Evolutionary conservation across 1,284 basidiomycete genomes (phyloP).

Genomic region (Macrocystidia cucumis): DNA sequence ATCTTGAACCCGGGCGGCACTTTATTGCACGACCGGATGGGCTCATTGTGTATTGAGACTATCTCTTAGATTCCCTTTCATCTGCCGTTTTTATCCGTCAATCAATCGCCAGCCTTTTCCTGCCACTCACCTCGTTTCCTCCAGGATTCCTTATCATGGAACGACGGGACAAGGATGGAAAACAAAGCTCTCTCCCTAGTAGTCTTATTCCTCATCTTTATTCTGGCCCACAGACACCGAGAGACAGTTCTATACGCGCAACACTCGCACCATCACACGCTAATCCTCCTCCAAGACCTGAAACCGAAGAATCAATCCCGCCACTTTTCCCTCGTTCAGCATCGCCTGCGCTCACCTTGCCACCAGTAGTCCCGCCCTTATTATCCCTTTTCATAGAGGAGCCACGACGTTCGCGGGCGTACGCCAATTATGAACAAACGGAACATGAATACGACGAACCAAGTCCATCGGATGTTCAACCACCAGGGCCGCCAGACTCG

Average conservation of each 20-base stretch:
- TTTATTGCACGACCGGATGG: slow-evolving; percentile 20
- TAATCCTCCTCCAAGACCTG: no score
- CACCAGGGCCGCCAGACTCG: no score
- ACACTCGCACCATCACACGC: no score
- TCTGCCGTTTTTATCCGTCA: slow-evolving; percentile 11
- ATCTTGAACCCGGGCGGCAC: slow-evolving; percentile 16
- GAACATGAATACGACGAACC: no score
- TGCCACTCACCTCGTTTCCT: slow-evolving; percentile 4
- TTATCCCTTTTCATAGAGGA: no score
- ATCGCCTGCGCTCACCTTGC: no score
- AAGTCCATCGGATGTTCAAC: no score
- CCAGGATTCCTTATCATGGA: slow-evolving; percentile 20
- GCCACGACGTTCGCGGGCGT: not conserved
- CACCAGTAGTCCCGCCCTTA: no score
- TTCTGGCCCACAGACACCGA: not conserved
- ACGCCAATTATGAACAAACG: no score
- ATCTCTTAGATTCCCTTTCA: slow-evolving; percentile 10
- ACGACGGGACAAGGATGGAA: slow-evolving; percentile 19
- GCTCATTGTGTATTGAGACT: slow-evolving; percentile 16
- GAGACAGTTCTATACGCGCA: not conserved
- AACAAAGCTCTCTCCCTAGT: slow-evolving; percentile 40
- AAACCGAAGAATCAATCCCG: no score
- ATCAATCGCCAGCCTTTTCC: slow-evolving; percentile 11
- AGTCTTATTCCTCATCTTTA: slow-evolving; percentile 35
- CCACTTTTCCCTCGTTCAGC: no score